Evolutionary conservation across 2,329 filamentous ascomycete genomes (phyloP).

Genomic region (Trichoderma sp.): DNA sequence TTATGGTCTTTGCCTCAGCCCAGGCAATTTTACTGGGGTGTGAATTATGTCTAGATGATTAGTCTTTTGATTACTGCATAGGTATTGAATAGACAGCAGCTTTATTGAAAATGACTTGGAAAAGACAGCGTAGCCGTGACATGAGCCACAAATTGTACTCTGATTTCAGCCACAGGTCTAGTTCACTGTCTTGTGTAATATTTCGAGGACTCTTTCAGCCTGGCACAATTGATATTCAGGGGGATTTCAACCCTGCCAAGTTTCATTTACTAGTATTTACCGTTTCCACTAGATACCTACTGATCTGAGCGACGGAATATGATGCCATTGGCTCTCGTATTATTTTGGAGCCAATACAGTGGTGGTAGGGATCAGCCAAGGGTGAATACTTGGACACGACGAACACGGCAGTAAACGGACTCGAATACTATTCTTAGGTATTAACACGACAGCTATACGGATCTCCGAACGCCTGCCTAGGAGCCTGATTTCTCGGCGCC

Average conservation of each 20-base stretch:
- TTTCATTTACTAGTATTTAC: background rate
- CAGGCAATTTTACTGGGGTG: background rate
- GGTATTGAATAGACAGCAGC: background rate
- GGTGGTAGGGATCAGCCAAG: background rate
- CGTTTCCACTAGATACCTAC: background rate
- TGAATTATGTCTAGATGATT: background rate
- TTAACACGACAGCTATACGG: background rate
- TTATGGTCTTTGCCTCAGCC: conserved; percentile 35
- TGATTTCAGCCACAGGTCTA: background rate
- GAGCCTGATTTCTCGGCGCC: background rate
- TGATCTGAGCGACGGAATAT: background rate
- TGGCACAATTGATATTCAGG: background rate
- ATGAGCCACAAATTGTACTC: background rate
- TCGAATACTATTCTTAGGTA: background rate
- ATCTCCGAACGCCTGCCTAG: background rate
- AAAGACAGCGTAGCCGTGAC: background rate
- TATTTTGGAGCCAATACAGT: background rate
- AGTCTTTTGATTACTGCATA: background rate
- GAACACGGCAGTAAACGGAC: background rate
- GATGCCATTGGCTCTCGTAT: background rate
- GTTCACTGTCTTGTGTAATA: background rate
- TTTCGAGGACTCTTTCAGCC: background rate
- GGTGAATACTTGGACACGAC: background rate
- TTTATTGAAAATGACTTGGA: background rate
- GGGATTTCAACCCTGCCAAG: background rate